phyloP scores from a whole-genome alignment of 352 stramenopile species.

The Stramenopiles sp. region DNA sequence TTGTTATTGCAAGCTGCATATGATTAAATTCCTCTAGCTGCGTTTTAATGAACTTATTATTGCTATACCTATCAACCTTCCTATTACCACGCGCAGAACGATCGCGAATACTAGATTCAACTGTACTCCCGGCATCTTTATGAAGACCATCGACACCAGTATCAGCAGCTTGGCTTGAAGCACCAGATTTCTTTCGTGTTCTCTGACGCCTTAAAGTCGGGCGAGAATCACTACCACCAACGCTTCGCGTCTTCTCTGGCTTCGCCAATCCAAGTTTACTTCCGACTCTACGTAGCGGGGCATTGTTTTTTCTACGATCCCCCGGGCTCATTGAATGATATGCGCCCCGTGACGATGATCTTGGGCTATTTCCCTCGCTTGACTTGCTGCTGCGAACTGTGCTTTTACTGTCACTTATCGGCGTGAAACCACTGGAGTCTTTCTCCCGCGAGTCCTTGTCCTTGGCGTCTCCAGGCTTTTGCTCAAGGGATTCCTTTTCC shows the following conservation, averaged over 20 bases:
- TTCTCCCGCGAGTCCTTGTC: no score
- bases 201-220: neutral
- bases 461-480: no score
- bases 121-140: neutral
- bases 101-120: neutral
- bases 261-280: neutral
- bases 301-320: neutral
- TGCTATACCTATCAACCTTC: neutral
- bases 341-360: neutral
- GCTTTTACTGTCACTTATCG: no score
- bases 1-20: neutral
- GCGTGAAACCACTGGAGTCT: no score
- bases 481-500: no score
- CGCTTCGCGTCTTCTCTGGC: neutral
- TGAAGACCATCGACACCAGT: neutral
- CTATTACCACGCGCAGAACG: neutral
- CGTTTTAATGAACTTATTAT: neutral
- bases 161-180: neutral
- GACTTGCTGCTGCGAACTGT: neutral
- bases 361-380: neutral
- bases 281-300: neutral
- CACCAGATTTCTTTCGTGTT: neutral
- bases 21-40: neutral
- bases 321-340: no score
- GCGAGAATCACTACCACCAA: neutral